Base-by-base conservation (phyloP, 1,284 basidiomycete species). In the Pyrrhoderma lamaoense region DNA sequence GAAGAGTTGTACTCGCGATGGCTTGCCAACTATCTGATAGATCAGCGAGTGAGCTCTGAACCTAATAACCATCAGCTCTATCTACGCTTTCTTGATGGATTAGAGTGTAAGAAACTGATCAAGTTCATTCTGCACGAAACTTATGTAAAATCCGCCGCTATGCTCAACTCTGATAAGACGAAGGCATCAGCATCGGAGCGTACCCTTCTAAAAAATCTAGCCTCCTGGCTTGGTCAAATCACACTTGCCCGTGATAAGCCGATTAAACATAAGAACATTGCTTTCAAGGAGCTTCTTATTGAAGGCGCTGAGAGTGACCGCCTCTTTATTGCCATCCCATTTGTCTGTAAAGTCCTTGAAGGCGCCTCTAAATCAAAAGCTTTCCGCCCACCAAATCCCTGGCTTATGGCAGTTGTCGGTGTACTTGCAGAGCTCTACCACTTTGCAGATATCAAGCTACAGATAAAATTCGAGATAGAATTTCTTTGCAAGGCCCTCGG, bases 381-480 rank as follows among this genome's bases (percentile, higher is more conserved):
- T 35, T 99, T 99, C 80, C 85, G 80, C 62, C 88, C 91, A 14
- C 96, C 96, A 22, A 99, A 99, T 67, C 96, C 96, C 1, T 99
- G 96, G 96, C 70, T 99, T 52, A 93, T 96, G 85, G 94, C 89
- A 0, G 89, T 99, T 56, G 75, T 99, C 59, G 82, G 88, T 57
- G 76, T 99, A 22, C 80, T 99, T 45, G 91, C 86, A 38, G 96
- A 99, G 68, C 78, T 99, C 18, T 99, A 99, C 68, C 92, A 95
- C 64, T 96, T 86, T 61, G 95, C 93, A 2, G 94, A 99, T 61
- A 77, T 99, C 56, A 96, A 97, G 70, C 76, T 99, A 55, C 97
- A 98, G 65, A 77, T 95, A 65, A 99, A 98, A 68, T 99, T 99
- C 63, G 96, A 99, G 70, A 99, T 99, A 58, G 96, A 99, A 69